These are phyloP conservation scores for Puccinia hordei DNA, from an alignment of 1,284 basidiomycete genomes.

Conservation along the genomic window DNA sequence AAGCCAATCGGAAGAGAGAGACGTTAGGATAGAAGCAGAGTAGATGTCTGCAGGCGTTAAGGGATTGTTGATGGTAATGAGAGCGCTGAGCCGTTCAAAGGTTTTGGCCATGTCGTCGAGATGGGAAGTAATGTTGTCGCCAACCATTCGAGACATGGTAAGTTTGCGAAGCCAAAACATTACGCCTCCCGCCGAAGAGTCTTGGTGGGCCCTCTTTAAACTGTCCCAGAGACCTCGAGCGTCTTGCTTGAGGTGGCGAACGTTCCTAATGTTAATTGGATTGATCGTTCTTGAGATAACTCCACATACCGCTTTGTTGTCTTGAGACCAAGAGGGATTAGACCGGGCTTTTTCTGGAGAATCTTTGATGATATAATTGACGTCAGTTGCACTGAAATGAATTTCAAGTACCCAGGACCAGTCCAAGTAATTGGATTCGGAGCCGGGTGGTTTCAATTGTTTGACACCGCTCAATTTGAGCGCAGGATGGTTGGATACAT, in stretches of 20 bases:
- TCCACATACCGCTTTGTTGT: slow-evolving; percentile 2
- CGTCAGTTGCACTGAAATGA: neutral
- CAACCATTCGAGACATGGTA: neutral
- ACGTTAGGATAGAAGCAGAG: too few species aligned
- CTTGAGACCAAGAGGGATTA: too few species aligned
- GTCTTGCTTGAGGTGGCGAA: neutral
- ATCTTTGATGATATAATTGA: neutral
- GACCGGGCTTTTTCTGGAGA: neutral
- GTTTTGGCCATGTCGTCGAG: slow-evolving; percentile 1
- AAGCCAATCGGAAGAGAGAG: too few species aligned
- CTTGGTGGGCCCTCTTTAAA: slow-evolving; percentile 10
- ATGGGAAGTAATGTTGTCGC: neutral
- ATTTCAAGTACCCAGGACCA: slow-evolving; percentile 16
- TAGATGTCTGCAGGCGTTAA: too few species aligned
- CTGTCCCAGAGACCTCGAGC: neutral
- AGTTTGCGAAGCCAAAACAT: slow-evolving; percentile 8
- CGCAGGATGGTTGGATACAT: too few species aligned
- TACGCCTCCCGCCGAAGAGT: neutral
- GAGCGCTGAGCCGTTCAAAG: neutral
- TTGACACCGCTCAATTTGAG: too few species aligned
- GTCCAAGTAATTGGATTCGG: too few species aligned
- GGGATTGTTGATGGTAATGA: neutral
- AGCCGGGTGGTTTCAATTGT: too few species aligned
- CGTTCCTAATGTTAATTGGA: neutral
- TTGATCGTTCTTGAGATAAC: neutral